phyloP scores from a whole-genome alignment of 352 stramenopile species.

The Pythium oligandrum region DNA sequence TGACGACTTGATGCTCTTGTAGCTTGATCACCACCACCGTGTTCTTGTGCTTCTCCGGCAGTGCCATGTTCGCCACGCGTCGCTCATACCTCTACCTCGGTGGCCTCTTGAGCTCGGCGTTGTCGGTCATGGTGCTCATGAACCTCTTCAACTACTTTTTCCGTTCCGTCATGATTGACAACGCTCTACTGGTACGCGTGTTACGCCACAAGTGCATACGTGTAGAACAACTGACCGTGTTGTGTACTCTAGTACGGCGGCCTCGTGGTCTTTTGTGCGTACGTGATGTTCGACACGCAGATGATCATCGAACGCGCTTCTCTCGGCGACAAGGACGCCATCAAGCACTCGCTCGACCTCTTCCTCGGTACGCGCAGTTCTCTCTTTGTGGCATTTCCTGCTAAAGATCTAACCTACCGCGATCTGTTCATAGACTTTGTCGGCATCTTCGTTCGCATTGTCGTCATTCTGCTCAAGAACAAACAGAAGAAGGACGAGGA shows the following conservation, averaged over 20 bases:
- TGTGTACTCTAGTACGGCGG: slow-evolving; percentile 51
- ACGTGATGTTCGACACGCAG: slow-evolving; percentile 89
- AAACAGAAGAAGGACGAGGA: slow-evolving; percentile 27
- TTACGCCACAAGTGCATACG: too few relatives aligned
- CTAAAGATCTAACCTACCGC: neutral
- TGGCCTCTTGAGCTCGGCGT: slow-evolving; percentile 58
- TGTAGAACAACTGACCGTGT: neutral
- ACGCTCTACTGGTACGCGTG: slow-evolving; percentile 42
- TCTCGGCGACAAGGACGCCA: slow-evolving; percentile 77
- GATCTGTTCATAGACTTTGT: slow-evolving; percentile 55
- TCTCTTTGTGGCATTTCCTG: neutral
- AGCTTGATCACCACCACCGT: slow-evolving; percentile 67
- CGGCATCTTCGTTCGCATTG: slow-evolving; percentile 85
- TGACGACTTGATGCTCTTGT: neutral
- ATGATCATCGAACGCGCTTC: slow-evolving; percentile 89
- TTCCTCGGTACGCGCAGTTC: slow-evolving; percentile 56
- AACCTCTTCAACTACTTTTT: slow-evolving; percentile 64
- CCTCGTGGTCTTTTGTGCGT: slow-evolving; percentile 86
- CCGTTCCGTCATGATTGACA: slow-evolving; percentile 51
- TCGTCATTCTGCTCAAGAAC: slow-evolving; percentile 69
- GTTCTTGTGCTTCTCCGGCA: slow-evolving; percentile 85
- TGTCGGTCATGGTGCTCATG: slow-evolving; percentile 49
- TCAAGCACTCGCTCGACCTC: slow-evolving; percentile 79
- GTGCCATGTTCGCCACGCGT: slow-evolving; percentile 68
- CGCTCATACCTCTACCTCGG: slow-evolving; percentile 84